A percentile compares a stretch with the other conserved stretches of the same genome.
These are phyloP conservation scores for Myxozyma kluyveri DNA, from an alignment of 805 yeast genomes.

Conservation along the genomic window DNA sequence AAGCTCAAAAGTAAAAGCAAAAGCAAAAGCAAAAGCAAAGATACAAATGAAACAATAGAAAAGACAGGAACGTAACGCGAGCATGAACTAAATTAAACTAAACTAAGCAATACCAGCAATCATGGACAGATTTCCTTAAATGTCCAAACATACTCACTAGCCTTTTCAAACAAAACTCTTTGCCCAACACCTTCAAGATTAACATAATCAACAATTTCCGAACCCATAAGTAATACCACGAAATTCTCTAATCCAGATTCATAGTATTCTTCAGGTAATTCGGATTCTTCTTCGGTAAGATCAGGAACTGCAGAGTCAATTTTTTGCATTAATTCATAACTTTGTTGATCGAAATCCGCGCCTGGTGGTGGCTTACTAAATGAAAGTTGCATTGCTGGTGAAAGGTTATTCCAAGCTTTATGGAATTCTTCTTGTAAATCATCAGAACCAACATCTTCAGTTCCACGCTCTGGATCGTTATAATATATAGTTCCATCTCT, in stretches of 20 bases:
- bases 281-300: constrained; percentile 4
- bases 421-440: constrained; percentile 14
- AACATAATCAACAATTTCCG: constrained; percentile 20
- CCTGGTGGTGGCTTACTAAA: constrained; percentile 28
- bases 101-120: not conserved
- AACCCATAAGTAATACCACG: constrained; percentile 18
- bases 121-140: constrained; percentile 24
- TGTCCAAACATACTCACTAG: constrained; percentile 20
- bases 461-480: constrained; percentile 13
- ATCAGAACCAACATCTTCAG: constrained; percentile 7
- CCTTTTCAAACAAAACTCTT: constrained; percentile 12
- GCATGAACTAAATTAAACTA: no score
- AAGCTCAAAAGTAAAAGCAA: not conserved
- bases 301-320: constrained; percentile 11
- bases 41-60: no score
- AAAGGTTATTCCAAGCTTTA: constrained; percentile 21
- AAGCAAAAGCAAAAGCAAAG: not conserved
- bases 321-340: constrained; percentile 12
- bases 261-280: constrained; percentile 5
- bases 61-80: no score
- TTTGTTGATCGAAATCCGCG: constrained; percentile 9
- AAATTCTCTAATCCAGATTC: constrained; percentile 15
- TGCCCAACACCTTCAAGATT: constrained; percentile 24
- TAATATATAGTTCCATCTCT: constrained; percentile 5
- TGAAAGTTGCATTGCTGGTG: constrained; percentile 21